These are phyloP conservation scores for Heterobasidion annosum DNA, from an alignment of 1,284 basidiomycete genomes.

Conservation along the genomic window DNA sequence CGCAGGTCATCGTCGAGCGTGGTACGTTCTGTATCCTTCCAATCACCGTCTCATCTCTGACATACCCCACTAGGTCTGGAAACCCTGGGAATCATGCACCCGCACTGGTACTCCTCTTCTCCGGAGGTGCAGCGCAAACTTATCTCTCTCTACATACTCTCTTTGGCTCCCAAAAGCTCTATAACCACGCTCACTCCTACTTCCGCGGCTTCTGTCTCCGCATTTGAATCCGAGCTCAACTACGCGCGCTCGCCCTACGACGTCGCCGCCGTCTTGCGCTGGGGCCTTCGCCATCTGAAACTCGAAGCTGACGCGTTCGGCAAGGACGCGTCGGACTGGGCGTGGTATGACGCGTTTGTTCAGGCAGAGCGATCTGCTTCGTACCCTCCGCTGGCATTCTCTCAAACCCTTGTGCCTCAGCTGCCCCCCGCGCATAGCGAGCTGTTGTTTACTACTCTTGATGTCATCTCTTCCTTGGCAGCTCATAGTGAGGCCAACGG, in stretches of 20 bases:
- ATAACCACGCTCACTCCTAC: slow-evolving; percentile 40
- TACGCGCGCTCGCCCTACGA: slow-evolving; percentile 63
- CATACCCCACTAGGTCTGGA: slow-evolving; percentile 43
- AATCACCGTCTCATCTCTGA: background rate
- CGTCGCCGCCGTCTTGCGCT: slow-evolving; percentile 68
- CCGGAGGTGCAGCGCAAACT: slow-evolving; percentile 57
- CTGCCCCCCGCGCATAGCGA: slow-evolving; percentile 48
- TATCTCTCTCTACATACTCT: slow-evolving; percentile 62
- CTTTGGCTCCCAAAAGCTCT: slow-evolving; percentile 37
- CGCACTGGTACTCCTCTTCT: slow-evolving; percentile 71
- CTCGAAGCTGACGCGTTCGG: slow-evolving; percentile 52
- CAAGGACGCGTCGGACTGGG: slow-evolving; percentile 28
- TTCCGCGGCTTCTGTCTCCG: slow-evolving; percentile 29
- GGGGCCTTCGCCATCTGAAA: slow-evolving; percentile 64
- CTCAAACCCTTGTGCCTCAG: slow-evolving; percentile 44
- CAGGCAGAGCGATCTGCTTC: slow-evolving; percentile 43
- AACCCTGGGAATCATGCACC: slow-evolving; percentile 71
- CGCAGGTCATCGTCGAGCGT: slow-evolving; percentile 48
- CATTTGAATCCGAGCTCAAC: slow-evolving; percentile 55
- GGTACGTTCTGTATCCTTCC: slow-evolving; percentile 29
- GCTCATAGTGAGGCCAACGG: slow-evolving; percentile 62
- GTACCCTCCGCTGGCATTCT: slow-evolving; percentile 54
- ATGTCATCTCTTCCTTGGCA: slow-evolving; percentile 57
- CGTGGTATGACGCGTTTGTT: slow-evolving; percentile 59
- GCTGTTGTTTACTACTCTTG: slow-evolving; percentile 45